Base-by-base conservation (phyloP, 2,329 filamentous ascomycete genomes). In the Pestalotiopsis sp. region DNA sequence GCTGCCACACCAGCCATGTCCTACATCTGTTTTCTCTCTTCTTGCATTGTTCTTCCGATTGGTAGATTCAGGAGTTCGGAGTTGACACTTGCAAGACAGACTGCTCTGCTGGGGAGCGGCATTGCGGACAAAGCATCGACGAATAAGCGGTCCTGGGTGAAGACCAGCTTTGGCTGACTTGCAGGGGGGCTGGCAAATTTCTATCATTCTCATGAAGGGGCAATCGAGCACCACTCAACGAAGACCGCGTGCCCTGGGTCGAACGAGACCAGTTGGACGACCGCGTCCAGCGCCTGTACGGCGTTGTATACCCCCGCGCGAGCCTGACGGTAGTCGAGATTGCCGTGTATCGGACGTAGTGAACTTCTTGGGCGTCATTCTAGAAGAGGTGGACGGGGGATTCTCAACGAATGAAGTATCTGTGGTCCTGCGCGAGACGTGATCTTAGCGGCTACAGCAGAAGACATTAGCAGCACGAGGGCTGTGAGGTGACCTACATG, bases 341-440 rank as follows among this genome's bases (percentile, higher is more conserved):
- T 84, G 82, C 61, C 80, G 83, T 9, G 76, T 65, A 62, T 78
- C 82, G 6, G 85, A 78, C 6, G 80, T 83, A 36, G 81, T 78
- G 71, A 83, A 84, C 70, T 83, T 77, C 71, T 78, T 86, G 7
- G 82, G 78, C 4, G 82, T 81, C 31, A 85, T 78, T 73, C 84
- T 89, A 27, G 85, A 83, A 4, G 86, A 84, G 14, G 86, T 82
- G 2, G 87, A 81, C 7, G 94, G 95, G 74, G 94, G 95, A 75
- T 97, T 93, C 41, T 97, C 94, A 68, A 97, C 90, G 76, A 97
- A 98, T 1, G 93, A 93, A 5, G 92, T 97, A 77, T 97, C 94
- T 12, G 93, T 97, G 27, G 95, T 97, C 86, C 93, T 95, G 73
- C 4, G 68, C 31, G 14, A 25, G 45, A 45, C 17, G 4, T 27